phyloP scores from a whole-genome alignment of 1,284 basidiomycete genomes.

The Marasmius oreades region DNA sequence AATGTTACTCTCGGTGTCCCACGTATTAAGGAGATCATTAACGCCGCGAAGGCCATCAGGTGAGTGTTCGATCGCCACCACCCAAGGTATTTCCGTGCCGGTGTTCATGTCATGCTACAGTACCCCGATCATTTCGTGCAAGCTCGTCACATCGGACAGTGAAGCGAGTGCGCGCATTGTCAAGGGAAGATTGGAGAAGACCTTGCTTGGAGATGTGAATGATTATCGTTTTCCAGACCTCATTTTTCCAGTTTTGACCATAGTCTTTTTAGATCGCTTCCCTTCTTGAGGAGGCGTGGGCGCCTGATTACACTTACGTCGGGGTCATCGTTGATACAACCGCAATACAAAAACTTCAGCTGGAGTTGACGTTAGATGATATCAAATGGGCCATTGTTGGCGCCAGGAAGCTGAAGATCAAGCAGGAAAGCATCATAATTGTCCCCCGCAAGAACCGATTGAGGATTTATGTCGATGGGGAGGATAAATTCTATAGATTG shows the following conservation, averaged over 20 bases:
- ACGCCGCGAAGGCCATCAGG: constrained; percentile 91
- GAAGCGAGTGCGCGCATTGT: constrained; percentile 95
- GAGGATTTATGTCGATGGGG: constrained; percentile 82
- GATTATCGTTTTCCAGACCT: constrained; percentile 4
- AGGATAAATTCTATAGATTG: constrained; percentile 86
- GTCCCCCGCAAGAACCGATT: constrained; percentile 77
- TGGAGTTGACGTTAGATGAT: constrained; percentile 92
- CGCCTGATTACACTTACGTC: constrained; percentile 88
- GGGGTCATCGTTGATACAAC: constrained; percentile 91
- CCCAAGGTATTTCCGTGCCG: too few relatives aligned
- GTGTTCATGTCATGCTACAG: constrained; percentile 22
- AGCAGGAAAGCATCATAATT: constrained; percentile 79
- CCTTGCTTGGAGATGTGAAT: constrained; percentile 87
- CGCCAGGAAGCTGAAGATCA: constrained; percentile 91
- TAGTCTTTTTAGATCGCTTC: constrained; percentile 72
- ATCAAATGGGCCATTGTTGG: constrained; percentile 90
- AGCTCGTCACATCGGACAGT: constrained; percentile 80
- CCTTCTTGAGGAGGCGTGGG: constrained; percentile 95
- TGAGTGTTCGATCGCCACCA: not conserved
- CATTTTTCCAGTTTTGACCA: too few relatives aligned
- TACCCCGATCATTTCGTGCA: constrained; percentile 98
- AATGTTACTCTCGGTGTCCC: constrained; percentile 99
- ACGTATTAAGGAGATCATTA: constrained; percentile 99
- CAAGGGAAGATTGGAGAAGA: constrained; percentile 96
- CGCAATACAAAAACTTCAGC: constrained; percentile 89